Evolutionary conservation across 768 basidiomycete species (phyloP), one percentile per base, ranked within the genome.

Genomic region (Pisolithus tinctorius): DNA sequence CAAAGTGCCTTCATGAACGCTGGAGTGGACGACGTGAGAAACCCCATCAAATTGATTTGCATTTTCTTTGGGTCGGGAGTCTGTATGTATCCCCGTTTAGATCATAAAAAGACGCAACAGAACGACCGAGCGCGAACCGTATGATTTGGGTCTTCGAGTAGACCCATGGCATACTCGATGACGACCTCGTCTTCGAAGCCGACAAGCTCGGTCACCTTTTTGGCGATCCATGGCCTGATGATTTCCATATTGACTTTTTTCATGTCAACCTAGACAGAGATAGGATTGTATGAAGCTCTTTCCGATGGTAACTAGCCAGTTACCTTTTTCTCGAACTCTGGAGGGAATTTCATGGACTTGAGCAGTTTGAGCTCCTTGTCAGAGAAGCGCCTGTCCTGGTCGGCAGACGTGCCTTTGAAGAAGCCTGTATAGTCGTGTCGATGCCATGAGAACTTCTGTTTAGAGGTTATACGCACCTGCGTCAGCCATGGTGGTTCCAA

Each of bases 151-250:
- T 96, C 91, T 63, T 99, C 96, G 5, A 99, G 72, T 17, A 98
- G 75, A 16, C 92, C 92, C 83, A 93, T 91, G 16, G 93, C 92
- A 63, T 96, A 98, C 63, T 97, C 95, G 27, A 97, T 84, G 39
- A 98, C 86, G 40, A 99, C 85, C 65, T 99, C 96, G 68, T 99
- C 96, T 61, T 99, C 96, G 36, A 98, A 83, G 2, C 94, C 92
- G 40, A 93, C 82, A 20, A 96, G 78, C 52, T 93, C 89, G 3
- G 87, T 80, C 51, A 96, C 86, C 69, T 90, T 88, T 76, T 92
- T 93, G 13, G 90, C 88, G 54, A 97, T 84, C 96, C 96, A 99
- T 3, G 93, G 91, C 53, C 89, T 77, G 63, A 99, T 88, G 59
- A 98, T 93, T 16, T 79, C 74, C 54, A 97, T 60, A 67, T 97